Evolutionary conservation across 805 yeast genomes (phyloP), one percentile per base, ranked within the genome.

Genomic region (Metschnikowia bowlesiae): DNA sequence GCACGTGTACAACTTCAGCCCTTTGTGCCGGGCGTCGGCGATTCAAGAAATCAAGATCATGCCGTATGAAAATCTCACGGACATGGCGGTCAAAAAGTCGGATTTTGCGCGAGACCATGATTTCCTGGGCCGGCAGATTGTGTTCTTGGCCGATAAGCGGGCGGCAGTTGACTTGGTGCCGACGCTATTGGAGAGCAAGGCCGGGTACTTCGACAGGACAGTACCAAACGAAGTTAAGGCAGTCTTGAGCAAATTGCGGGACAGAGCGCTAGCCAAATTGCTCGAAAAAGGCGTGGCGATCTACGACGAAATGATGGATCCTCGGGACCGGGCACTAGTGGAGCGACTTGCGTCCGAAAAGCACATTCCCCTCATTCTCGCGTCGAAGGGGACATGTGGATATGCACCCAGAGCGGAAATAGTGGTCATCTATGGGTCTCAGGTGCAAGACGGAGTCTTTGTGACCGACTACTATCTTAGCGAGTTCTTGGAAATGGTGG

Each of bases 361-460:
- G 26, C 76, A 75, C 1, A 60, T 90, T 13, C 66, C 78, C 4
- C 67, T 84, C 7, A 51, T 90, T n/a, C 52, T 91, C 16, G 84
- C 84, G 0, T 71, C 90, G 0, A 75, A 76, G 48, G 91, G 84
- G 2, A 74, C 82, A 2, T 73, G 82, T 36, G 55, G 64, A 39
- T 73, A 67, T 54, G 66, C 73, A 7, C 89, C 91, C 0, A 38
- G 64, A 1, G 81, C 89, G 0, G 68, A 74, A 38, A 65, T 74
- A 44, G 87, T 86, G 2, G 65, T 86, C 29, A 73, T 92, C 5
- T 62, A 85, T 50, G 88, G 95, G 10, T 89, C 97, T 0, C 84
- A 81, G 58, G 72, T 66, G 16, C 85, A 73, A 60, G 94, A 88
- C 41, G 64, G 83, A 39, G 28, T 42, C 28, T 49, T 35, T 38